Base-by-base conservation (phyloP, 371 early-diverging fungal species). In the Rhizopus microsporus region DNA sequence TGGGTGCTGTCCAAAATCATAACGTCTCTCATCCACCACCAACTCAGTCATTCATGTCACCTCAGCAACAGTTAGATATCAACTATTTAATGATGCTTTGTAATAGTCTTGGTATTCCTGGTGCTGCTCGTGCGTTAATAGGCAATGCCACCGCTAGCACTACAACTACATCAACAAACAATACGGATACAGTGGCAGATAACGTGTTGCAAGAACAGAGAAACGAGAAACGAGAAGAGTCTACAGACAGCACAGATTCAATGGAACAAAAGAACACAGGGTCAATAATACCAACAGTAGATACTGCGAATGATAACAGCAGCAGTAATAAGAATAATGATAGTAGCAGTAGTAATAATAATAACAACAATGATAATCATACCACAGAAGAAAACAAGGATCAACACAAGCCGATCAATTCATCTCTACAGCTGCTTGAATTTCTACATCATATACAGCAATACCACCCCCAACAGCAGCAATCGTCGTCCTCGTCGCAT, bases 41-140 rank as follows among this genome's bases (percentile, higher is more conserved):
- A 16, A 39, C 48, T 30, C 62, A 56, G 46, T 56, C 47, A 9
- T 49, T 23, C 23, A 55, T 38, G 37, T 44, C 56, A 29, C 58
- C 62, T 31, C 59, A 57, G 32, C 61, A 54, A 12, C 31, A 49
- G 5, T 45, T 59, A 15, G 68, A 65, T 38, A 62, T 60, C 12
- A 75, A 74, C 23, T 75, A 78, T n/a, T 50, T 80, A 16, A 71
- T 76, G 12, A 59, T 81, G 34, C 65, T 78, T 42, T 78, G 75
- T 32, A 78, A 75, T 53, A 74, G 72, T 47, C 53, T 74, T n/a
- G 71, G 71, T 37, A 69, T 51, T 55, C 52, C 73, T 59, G 62
- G 61, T 44, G 75, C 71, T 53, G 60, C 60, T 32, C 60, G 60
- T 44, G 56, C 48, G 7, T 39, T 64, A 16, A 51, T 64, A 9